A percentile compares a stretch with the other conserved stretches of the same genome.
These are phyloP conservation scores for Jacaranda copaia DNA, from an alignment of 257 asterid genomes.

Conservation along the genomic window DNA sequence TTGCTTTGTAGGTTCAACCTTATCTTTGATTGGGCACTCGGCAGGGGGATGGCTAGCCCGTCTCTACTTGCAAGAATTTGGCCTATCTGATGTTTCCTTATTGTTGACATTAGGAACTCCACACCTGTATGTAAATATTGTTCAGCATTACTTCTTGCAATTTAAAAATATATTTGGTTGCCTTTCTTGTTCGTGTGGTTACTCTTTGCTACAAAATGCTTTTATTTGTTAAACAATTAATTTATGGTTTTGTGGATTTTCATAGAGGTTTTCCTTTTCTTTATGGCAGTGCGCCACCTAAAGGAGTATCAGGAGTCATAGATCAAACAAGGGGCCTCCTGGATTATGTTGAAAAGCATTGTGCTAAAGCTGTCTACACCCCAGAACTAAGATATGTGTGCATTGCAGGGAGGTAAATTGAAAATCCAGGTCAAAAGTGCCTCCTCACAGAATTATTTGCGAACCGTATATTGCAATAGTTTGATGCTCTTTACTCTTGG, in stretches of 20 bases:
- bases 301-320: slow-evolving; percentile 87
- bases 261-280: slow-evolving; percentile 16
- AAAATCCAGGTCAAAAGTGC: neutral
- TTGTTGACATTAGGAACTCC: slow-evolving; percentile 94
- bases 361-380: slow-evolving; percentile 83
- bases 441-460: neutral
- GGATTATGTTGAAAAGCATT: slow-evolving; percentile 78
- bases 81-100: slow-evolving; percentile 66
- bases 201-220: neutral
- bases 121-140: slow-evolving; percentile 64
- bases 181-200: neutral
- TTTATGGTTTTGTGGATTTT: neutral
- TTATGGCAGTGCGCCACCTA: slow-evolving; percentile 75
- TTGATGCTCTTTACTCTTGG: neutral
- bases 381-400: slow-evolving; percentile 89
- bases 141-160: neutral
- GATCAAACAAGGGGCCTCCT: slow-evolving; percentile 97
- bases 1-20: slow-evolving; percentile 65
- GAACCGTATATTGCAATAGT: neutral
- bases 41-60: slow-evolving; percentile 99
- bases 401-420: slow-evolving; percentile 86
- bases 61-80: slow-evolving; percentile 83
- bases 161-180: neutral
- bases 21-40: slow-evolving; percentile 92
- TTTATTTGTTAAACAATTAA: slow-evolving; percentile 14